Evolutionary conservation across 2,329 filamentous ascomycete species (phyloP), one percentile per base, ranked within the genome.

Genomic region (Cordyceps farinosa): DNA sequence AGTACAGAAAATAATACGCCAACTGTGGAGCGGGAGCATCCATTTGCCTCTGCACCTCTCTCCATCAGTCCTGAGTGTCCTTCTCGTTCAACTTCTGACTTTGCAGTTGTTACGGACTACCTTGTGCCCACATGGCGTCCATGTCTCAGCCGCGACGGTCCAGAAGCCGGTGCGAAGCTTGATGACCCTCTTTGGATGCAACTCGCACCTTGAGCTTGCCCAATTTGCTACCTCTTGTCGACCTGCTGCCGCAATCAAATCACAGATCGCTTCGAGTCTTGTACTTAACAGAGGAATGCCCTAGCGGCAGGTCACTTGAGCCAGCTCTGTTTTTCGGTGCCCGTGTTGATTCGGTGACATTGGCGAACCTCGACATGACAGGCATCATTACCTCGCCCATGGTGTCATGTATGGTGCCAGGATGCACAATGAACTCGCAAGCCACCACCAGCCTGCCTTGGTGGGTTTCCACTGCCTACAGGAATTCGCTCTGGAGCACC

Each of bases 121-220:
- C 56, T 42, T 59, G 32, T 42, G 56, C 45, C 56, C 56, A 51
- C 56, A 51, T 59, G 45, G 45, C 34, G 7, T 50, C 34, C 56
- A 51, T 59, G 56, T 59, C 56, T 59, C 45, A 50, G 22, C 45
- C 27, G 42, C 30, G 9, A 34, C 9, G 50, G 55, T 50, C 55
- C 44, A 50, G 13, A 34, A 32, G 40, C 15, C 5, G 29, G 15
- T 32, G 29, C 3, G 55, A 57, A 38, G 55, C 42, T 57, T n/a
- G 27, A 22, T 27, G 38, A 44, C 44, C 44, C 44, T 38, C 32
- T 29, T 38, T 36, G 27, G 42, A 8, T 34, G 40, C 30, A 10
- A 44, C 36, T 13, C 54, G 17, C 30, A 15, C 51, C 27, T 48
- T 48, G 22, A 13, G 38, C 51, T 11, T 36, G 17, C 30, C 11